phyloP scores from a whole-genome alignment of 176 grass and related monocot genomes.

The Aegilops tauschii region DNA sequence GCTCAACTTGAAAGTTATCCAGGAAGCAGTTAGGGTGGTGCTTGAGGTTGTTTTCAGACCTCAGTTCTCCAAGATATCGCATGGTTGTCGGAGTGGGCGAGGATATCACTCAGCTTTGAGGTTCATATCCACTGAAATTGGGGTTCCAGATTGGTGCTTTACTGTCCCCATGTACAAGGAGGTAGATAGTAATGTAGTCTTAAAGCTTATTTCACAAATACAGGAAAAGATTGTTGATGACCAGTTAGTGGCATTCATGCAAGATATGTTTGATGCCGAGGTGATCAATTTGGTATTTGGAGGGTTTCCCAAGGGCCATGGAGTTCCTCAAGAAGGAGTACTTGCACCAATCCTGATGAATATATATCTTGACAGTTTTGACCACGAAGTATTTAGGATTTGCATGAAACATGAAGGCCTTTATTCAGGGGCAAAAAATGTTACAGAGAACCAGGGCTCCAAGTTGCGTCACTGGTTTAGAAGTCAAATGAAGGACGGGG shows the following conservation, averaged over 20 bases:
- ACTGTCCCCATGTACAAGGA: conserved; percentile 74
- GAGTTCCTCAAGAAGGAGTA: conserved; percentile 87
- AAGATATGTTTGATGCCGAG: conserved; percentile 73
- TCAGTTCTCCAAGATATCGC: conserved; percentile 92
- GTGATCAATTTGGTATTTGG: conserved; percentile 89
- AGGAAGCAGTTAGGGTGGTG: conserved; percentile 72
- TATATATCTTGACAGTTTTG: conserved; percentile 83
- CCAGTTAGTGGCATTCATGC: conserved; percentile 57
- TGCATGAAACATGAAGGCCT: conserved; percentile 85
- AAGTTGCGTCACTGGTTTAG: conserved; percentile 78
- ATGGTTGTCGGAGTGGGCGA: conserved; percentile 75
- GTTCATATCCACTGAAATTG: conserved; percentile 66
- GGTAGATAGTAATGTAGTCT: conserved; percentile 48
- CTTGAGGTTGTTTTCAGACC: conserved; percentile 83
- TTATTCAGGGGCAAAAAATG: conserved; percentile 23
- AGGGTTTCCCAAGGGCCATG: conserved; percentile 80
- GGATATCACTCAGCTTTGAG: conserved; percentile 60
- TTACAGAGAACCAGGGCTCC: conserved; percentile 36
- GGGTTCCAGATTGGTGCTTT: conserved; percentile 77
- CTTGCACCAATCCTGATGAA: conserved; percentile 91
- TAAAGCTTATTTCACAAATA: conserved; percentile 65
- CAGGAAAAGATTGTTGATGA: conserved; percentile 70
- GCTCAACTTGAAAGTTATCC: conserved; percentile 72
- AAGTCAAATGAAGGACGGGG: conserved; percentile 62
- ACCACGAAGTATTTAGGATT: conserved; percentile 75